A percentile compares a stretch with the other conserved stretches of the same genome.
Evolutionary conservation across 139 green algal genomes (phyloP).

Genomic region (Asterochloris erici): DNA sequence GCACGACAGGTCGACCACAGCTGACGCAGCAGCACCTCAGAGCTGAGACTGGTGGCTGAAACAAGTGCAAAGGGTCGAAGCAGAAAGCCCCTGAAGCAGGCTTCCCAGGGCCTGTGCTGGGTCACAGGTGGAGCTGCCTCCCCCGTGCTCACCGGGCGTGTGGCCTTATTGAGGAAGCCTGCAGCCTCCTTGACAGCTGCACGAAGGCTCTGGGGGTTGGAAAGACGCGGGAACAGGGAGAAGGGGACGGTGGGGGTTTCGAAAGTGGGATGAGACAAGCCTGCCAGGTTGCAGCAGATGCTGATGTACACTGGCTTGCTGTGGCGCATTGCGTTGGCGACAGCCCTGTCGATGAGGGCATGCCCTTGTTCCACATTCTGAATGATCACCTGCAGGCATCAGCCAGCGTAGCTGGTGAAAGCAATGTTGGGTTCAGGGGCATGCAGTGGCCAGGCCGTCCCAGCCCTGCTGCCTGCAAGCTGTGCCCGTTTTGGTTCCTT

Average conservation of each 20-base stretch:
- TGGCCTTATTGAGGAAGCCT: slow-evolving; percentile 44
- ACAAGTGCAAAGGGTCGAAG: too few relatives aligned
- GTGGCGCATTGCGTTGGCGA: slow-evolving; percentile 43
- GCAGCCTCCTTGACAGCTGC: slow-evolving; percentile 59
- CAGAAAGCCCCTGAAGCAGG: too few relatives aligned
- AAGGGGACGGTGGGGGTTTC: slow-evolving; percentile 32
- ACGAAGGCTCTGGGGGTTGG: slow-evolving; percentile 38
- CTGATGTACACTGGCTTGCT: slow-evolving; percentile 75
- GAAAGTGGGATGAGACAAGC: slow-evolving; percentile 20
- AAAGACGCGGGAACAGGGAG: slow-evolving; percentile 16
- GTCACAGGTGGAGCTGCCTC: too few relatives aligned
- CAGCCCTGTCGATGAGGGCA: slow-evolving; percentile 63
- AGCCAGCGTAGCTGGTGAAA: background rate
- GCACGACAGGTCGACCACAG: too few relatives aligned
- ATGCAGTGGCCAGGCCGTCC: background rate
- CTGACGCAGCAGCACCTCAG: too few relatives aligned
- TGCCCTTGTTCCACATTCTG: slow-evolving; percentile 12
- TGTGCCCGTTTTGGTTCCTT: background rate
- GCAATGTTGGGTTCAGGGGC: background rate
- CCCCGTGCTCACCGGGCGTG: slow-evolving; percentile 35
- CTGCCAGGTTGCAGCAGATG: slow-evolving; percentile 63
- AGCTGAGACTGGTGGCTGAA: too few relatives aligned
- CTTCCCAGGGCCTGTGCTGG: too few relatives aligned
- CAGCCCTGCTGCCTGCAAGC: background rate
- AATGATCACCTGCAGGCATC: background rate